These are phyloP conservation scores for Nidula niveotomentosa DNA, from an alignment of 1,284 basidiomycete species.

Conservation along the genomic window DNA sequence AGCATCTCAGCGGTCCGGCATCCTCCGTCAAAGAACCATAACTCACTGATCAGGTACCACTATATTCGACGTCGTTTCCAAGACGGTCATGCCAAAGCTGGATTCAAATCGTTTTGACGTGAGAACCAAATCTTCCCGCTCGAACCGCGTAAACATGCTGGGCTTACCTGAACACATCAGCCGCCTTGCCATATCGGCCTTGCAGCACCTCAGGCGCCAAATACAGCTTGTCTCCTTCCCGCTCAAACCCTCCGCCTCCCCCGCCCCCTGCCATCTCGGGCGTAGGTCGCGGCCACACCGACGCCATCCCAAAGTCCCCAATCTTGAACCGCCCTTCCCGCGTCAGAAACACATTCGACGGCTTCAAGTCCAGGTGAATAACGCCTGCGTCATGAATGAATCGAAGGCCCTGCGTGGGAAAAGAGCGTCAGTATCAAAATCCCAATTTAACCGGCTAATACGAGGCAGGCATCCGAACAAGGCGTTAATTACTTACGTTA, in stretches of 20 bases:
- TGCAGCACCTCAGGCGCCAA: conserved; percentile 97
- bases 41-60: conserved; percentile 95
- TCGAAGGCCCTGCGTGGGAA: conserved; percentile 65
- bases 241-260: conserved; percentile 70
- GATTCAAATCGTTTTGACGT: conserved; percentile 27
- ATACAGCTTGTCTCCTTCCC: conserved; percentile 98
- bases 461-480: conserved; percentile 21
- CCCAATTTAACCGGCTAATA: too few species aligned
- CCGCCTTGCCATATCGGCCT: conserved; percentile 89
- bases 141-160: conserved; percentile 21
- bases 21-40: conserved; percentile 17
- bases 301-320: conserved; percentile 98
- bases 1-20: conserved; percentile 14
- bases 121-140: conserved; percentile 30
- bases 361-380: conserved; percentile 97
- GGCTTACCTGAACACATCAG: conserved; percentile 92
- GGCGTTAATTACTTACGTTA: conserved; percentile 59
- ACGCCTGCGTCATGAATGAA: conserved; percentile 91
- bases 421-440: conserved; percentile 5
- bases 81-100: conserved; percentile 92
- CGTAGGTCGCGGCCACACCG: conserved; percentile 71
- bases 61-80: conserved; percentile 96
- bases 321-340: conserved; percentile 92
- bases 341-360: conserved; percentile 95
- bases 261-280: conserved; percentile 25